Conservation (phyloP, 1,284 basidiomycete genomes). For the Trichosporon faecale region DNA sequence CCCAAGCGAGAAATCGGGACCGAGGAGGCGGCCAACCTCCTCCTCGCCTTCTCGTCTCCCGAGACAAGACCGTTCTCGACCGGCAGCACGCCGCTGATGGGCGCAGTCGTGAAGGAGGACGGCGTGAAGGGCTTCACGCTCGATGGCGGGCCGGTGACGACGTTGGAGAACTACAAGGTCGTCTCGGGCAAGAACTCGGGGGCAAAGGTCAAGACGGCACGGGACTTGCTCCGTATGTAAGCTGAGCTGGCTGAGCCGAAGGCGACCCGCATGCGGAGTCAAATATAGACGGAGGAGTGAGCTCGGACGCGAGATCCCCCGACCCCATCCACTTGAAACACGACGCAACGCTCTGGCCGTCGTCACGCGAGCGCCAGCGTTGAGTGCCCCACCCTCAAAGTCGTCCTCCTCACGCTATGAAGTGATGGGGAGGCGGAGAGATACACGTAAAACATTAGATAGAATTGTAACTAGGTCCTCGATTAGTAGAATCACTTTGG, state of each 20-base stretch:
- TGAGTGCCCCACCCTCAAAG: neutral
- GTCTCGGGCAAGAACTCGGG: neutral
- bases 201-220: constrained; percentile 43
- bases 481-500: no score
- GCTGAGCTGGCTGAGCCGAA: neutral
- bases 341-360: neutral
- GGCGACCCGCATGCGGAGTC: neutral
- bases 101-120: constrained; percentile 15
- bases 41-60: constrained; percentile 46
- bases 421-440: no score
- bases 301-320: constrained; percentile 5
- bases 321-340: constrained; percentile 5
- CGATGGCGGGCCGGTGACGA: constrained; percentile 23
- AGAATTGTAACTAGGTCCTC: no score
- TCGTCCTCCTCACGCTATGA: no score
- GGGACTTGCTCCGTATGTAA: constrained; percentile 45
- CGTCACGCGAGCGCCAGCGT: neutral
- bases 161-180: neutral
- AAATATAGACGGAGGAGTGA: neutral
- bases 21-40: constrained; percentile 47
- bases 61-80: constrained; percentile 36
- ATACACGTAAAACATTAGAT: no score
- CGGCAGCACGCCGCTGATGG: constrained; percentile 30
- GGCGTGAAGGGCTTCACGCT: constrained; percentile 23
- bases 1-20: constrained; percentile 29